These are phyloP conservation scores for Golubevia sp. DNA, from an alignment of 1,284 basidiomycete species.

Conservation along the genomic window DNA sequence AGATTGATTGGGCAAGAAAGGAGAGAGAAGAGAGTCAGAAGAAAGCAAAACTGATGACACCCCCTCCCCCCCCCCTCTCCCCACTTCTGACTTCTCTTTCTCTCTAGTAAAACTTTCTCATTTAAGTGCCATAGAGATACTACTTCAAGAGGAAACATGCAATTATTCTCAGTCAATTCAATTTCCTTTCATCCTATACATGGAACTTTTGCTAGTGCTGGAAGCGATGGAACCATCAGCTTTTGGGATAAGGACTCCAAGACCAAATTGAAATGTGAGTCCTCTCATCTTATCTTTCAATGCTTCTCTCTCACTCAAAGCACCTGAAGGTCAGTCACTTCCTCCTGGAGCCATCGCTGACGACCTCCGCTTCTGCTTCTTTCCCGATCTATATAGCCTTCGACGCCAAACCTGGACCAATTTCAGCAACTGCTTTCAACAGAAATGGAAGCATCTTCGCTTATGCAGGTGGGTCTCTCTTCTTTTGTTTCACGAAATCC, in stretches of 20 bases:
- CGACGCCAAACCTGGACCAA: constrained; percentile 51
- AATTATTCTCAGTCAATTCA: constrained; percentile 89
- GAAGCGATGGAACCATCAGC: constrained; percentile 66
- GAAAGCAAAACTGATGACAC: no score
- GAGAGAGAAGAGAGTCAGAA: no score
- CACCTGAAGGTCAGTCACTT: neutral
- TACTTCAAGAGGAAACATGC: constrained; percentile 27
- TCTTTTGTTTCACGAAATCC: neutral
- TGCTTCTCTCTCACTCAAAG: no score
- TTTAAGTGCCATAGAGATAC: constrained; percentile 20
- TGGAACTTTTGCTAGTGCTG: constrained; percentile 92
- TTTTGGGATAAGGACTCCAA: constrained; percentile 83
- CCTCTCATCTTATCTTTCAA: neutral
- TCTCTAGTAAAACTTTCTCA: no score
- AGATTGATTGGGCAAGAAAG: neutral
- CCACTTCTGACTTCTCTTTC: no score
- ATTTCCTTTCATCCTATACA: constrained; percentile 88
- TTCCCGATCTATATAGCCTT: constrained; percentile 23
- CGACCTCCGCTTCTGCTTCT: neutral
- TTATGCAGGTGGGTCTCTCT: constrained; percentile 28
- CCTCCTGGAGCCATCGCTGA: neutral
- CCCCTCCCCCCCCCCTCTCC: no score
- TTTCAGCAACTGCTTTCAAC: constrained; percentile 53
- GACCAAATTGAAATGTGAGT: constrained; percentile 82
- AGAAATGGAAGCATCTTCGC: constrained; percentile 52